These are phyloP conservation scores for Mycena citricolor DNA, from an alignment of 1,284 basidiomycete genomes.

Conservation along the genomic window DNA sequence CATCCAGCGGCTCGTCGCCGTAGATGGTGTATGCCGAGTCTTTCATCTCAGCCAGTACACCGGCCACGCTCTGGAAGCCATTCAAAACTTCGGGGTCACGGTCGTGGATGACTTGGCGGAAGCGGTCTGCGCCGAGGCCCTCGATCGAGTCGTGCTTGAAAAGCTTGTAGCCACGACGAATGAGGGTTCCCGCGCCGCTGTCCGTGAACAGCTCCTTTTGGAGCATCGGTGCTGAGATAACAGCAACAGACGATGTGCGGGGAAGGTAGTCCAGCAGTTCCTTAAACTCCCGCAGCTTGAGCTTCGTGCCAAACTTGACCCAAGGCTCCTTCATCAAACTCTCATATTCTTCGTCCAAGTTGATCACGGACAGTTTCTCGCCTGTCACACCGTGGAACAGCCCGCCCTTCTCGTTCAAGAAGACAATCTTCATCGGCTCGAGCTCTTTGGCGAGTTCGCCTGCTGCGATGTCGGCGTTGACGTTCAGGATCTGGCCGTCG, in stretches of 20 bases:
- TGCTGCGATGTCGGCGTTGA: conserved; percentile 95
- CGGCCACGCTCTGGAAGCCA: conserved; percentile 86
- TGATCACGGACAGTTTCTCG: conserved; percentile 94
- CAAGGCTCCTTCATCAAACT: conserved; percentile 98
- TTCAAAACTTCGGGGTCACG: conserved; percentile 90
- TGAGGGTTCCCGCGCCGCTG: conserved; percentile 95
- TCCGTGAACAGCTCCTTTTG: conserved; percentile 99
- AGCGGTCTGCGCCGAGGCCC: conserved; percentile 86
- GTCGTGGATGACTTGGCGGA: conserved; percentile 91
- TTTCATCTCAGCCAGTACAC: conserved; percentile 83
- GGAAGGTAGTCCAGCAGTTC: conserved; percentile 98
- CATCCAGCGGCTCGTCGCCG: conserved; percentile 96
- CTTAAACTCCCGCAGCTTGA: conserved; percentile 99
- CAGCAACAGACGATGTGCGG: conserved; percentile 96
- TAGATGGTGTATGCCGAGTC: conserved; percentile 90
- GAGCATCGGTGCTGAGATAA: conserved; percentile 91
- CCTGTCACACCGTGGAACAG: conserved; percentile 96
- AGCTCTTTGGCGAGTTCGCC: conserved; percentile 95
- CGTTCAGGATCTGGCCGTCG: conserved; percentile 94
- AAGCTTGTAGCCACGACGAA: conserved; percentile 97
- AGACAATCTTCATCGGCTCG: conserved; percentile 99
- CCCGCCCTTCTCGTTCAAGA: conserved; percentile 98
- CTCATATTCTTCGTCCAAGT: conserved; percentile 99
- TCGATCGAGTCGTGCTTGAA: conserved; percentile 87
- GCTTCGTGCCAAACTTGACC: conserved; percentile 99